Evolutionary conservation across 768 basidiomycete genomes (phyloP), one percentile per base, ranked within the genome.

Genomic region (Suillus plorans): DNA sequence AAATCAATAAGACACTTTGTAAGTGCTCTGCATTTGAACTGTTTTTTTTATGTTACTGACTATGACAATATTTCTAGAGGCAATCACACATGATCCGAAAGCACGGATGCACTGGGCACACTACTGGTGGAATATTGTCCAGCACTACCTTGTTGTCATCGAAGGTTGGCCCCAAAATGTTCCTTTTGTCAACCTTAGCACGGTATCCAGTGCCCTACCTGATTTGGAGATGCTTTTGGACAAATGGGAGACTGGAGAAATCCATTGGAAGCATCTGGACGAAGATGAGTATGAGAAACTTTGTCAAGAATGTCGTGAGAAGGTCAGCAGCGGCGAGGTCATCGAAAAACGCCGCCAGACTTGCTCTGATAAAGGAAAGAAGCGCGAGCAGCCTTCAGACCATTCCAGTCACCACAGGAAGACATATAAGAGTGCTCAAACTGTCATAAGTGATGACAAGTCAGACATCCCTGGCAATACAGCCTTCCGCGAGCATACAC

Each of bases 91-190:
- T 14, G 36, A 60, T 7, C 58, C 36, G 1, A 28, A 18, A 4
- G 63, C 47, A 7, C 28, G 39, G 31, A 64, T 64, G 63, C 57
- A 64, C 3, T 64, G 58, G 63, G 47, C 31, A 6, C 14, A 60
- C 25, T 64, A 64, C 37, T 60, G 42, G 44, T 22, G 31, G 20
- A 60, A 41, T 60, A 22, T 64, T 5, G 44, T 64, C 12, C 31
- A 39, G 25, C 10, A 22, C 53, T 58, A 63, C 25, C 55, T 12
- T 18, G 63, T 63, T 14, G 16, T 36, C 9, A 58, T 63, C 16
- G 55, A 63, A 58, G 63, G 63, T 25, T 63, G 63, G 63, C 63
- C 55, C 2, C 18, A 41, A 20, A 8, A 34, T 25, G 36, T 63
- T 5, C 63, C 55, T 28, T 63, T 63, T 16, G 34, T 28, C 20